phyloP scores from a whole-genome alignment of 192 early-diverging fungal genomes.

The Linnemannia zychae region DNA sequence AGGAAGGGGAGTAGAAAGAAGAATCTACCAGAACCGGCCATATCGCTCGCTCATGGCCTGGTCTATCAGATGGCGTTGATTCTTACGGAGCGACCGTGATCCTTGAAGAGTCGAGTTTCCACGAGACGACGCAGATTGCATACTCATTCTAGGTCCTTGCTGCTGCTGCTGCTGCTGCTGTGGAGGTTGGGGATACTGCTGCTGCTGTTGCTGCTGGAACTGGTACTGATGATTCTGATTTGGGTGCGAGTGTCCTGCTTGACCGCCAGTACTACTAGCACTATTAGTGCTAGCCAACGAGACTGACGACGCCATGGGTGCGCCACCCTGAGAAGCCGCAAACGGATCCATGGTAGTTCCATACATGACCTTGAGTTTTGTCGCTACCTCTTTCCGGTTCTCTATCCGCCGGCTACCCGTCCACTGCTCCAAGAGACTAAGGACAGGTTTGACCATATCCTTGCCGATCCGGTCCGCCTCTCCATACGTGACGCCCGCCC shows the following conservation, averaged over 20 bases:
- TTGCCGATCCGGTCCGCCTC: slow-evolving; percentile 47
- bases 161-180: background rate
- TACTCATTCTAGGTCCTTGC: background rate
- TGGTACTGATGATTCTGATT: background rate
- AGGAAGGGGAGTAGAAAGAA: background rate
- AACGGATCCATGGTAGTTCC: slow-evolving; percentile 33
- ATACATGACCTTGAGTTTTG: slow-evolving; percentile 53
- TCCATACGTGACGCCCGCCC: slow-evolving; percentile 47
- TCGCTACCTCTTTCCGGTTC: slow-evolving; percentile 47
- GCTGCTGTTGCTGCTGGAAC: background rate
- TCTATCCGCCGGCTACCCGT: slow-evolving; percentile 30
- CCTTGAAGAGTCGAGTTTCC: slow-evolving; percentile 6
- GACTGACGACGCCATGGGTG: background rate
- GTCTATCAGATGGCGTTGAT: slow-evolving; percentile 37
- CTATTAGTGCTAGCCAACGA: slow-evolving; percentile 44
- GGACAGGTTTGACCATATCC: slow-evolving; percentile 46
- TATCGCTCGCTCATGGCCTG: slow-evolving; percentile 27
- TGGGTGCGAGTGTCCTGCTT: background rate
- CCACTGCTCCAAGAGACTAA: slow-evolving; percentile 39
- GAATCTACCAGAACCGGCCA: slow-evolving; percentile 8
- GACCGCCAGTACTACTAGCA: slow-evolving; percentile 22
- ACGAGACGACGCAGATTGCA: background rate
- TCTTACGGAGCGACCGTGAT: slow-evolving; percentile 30
- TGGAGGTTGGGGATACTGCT: background rate
- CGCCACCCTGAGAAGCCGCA: slow-evolving; percentile 8